Percentiles rank a stretch among this genome's conserved stretches.
Conservation (phyloP, 148 eudicot genomes). For the Dysphania ambrosioides region DNA sequence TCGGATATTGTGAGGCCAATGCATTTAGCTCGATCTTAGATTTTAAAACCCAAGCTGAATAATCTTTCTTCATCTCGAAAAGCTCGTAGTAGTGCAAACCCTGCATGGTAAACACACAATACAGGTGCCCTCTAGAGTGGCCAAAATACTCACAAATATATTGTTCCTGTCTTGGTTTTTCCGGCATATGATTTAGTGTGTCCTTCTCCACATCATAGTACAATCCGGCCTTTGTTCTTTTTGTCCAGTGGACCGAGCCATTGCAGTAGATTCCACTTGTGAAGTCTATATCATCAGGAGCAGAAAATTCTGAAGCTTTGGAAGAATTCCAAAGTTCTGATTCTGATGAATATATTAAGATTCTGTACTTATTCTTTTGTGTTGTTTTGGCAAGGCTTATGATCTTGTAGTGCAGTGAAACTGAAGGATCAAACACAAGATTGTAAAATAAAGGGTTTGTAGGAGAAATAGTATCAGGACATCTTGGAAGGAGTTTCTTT, state of each 20-base stretch:
- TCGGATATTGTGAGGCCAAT: neutral
- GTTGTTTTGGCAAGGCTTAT: conserved; percentile 7
- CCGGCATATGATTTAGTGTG: conserved; percentile 12
- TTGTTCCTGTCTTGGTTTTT: conserved; percentile 19
- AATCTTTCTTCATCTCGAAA: conserved; percentile 26
- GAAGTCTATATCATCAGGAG: conserved; percentile 25
- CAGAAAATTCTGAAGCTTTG: neutral
- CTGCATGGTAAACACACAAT: conserved; percentile 27
- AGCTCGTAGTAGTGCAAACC: conserved; percentile 20
- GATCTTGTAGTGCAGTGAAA: conserved; percentile 20
- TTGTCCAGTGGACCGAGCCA: conserved; percentile 24
- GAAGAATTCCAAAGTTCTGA: conserved; percentile 16
- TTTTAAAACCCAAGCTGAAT: conserved; percentile 15
- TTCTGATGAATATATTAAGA: conserved; percentile 13
- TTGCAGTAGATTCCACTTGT: conserved; percentile 12
- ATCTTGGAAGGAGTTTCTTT: conserved; percentile 13
- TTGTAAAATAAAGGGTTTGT: conserved; percentile 8
- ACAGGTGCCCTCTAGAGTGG: conserved; percentile 15
- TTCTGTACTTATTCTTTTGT: neutral
- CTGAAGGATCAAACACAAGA: conserved; percentile 19
- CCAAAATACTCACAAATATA: conserved; percentile 28
- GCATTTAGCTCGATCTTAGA: conserved; percentile 11
- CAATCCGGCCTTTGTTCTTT: conserved; percentile 10
- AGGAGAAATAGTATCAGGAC: conserved; percentile 7
- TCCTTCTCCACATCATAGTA: conserved; percentile 14